A percentile compares a stretch with the other conserved stretches of the same genome.
Evolutionary conservation across 2,329 filamentous ascomycete genomes (phyloP).

Genomic region (Nothopassalora personata): DNA sequence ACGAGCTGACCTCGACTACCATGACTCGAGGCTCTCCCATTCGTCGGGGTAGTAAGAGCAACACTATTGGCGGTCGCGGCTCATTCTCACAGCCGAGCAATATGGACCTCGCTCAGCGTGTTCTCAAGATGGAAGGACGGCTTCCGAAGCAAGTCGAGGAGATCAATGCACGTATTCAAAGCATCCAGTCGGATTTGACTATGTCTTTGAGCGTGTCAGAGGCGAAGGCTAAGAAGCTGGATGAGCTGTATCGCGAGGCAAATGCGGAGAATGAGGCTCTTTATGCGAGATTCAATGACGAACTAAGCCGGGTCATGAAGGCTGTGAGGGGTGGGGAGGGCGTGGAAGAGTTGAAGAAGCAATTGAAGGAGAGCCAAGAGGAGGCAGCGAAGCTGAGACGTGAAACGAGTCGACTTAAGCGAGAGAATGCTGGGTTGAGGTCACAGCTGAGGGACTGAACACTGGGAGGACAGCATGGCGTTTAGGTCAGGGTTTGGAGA

Average conservation of each 20-base stretch:
- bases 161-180: conserved; percentile 55
- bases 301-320: conserved; percentile 75
- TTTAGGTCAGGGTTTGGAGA: not conserved
- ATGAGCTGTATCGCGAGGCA: conserved; percentile 81
- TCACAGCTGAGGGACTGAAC: conserved; percentile 42
- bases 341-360: conserved; percentile 68
- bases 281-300: conserved; percentile 88
- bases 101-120: conserved; percentile 50
- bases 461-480: not conserved
- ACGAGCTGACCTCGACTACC: conserved; percentile 59
- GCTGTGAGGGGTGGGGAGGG: conserved; percentile 70
- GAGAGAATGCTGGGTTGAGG: conserved; percentile 67
- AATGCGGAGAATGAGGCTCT: conserved; percentile 88
- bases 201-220: conserved; percentile 66
- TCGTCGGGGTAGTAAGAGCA: conserved; percentile 10
- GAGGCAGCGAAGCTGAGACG: conserved; percentile 73
- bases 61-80: conserved; percentile 18
- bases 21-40: conserved; percentile 11
- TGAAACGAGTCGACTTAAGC: conserved; percentile 76
- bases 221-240: conserved; percentile 71
- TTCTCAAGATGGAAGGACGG: conserved; percentile 62
- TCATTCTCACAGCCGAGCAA: conserved; percentile 16
- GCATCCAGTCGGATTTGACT: conserved; percentile 66
- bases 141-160: conserved; percentile 58
- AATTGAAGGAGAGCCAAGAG: conserved; percentile 68